Evolutionary conservation across 495 filamentous ascomycete species (phyloP), one percentile per base, ranked within the genome.

Genomic region (Alectoria sarmentosa): DNA sequence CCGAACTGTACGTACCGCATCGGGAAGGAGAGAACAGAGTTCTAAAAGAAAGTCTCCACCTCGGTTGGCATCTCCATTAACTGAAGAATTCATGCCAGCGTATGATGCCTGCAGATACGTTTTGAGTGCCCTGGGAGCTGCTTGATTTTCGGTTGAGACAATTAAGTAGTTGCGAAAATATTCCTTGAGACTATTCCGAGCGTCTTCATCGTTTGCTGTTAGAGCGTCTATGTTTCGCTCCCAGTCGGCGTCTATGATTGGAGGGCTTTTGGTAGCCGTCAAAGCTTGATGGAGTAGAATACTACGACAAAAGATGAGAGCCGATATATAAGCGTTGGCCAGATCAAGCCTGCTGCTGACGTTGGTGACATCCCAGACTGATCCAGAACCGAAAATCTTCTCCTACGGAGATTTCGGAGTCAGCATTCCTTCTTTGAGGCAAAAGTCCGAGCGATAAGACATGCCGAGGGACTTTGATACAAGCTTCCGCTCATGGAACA

Each of bases 161-260:
- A 65, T 73, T 39, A 64, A 70, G 38, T 71, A 69, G 13, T 64
- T 62, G 19, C 68, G 65, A 39, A 87, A 77, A 66, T 84, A 82
- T 60, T 69, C 66, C 68, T 79, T 83, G 15, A 96, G 77, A 3
- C 79, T 78, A 23, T 75, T 65, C 30, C 90, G 83, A 11, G 81
- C 83, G 44, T 78, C 73, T 49, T 84, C 79, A 70, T 90, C 85
- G 8, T 86, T 86, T 17, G 85, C 79, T 26, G 92, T 78, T 0
- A 86, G 75, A 19, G 84, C 80, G 68, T 91, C 89, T 6, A 96
- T 76, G 72, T 88, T 88, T 32, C 85, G 79, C 65, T 92, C 91
- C 93, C 93, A 97, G 58, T 93, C 90, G 62, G 87, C 83, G 66
- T 95, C 87, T 42, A 91, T 76, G 13, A 82, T 82, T 23, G 88